Evolutionary conservation across 768 basidiomycete genomes (phyloP), one percentile per base, ranked within the genome.

Genomic region (Kwoniella dendrophila): DNA sequence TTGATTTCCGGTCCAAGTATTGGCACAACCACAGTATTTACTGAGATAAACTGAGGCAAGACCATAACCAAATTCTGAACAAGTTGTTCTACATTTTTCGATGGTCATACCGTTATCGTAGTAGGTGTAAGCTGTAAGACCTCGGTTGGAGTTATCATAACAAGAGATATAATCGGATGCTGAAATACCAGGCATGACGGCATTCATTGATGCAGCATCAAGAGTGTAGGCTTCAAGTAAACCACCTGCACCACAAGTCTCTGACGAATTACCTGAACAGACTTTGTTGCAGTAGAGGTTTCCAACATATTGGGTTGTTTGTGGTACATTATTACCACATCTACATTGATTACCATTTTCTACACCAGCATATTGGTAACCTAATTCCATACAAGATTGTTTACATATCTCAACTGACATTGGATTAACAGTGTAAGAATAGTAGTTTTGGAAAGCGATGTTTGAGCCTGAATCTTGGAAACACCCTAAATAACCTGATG

Each of bases 11-110:
- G 29, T 43, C 54, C 56, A 62, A 7, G 51, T 18, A 58, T 72
- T 68, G 20, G 64, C 68, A 56, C 71, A 72, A 27, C 51, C 66
- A 51, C 71, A 72, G 40, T 63, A 51, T 24, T 66, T 67, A 27
- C 58, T 59, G 24, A 50, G 52, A 47, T 62, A 63, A 43, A 57
- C 57, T 27, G 63, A 66, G 26, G 68, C 64, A 18, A 64, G 49
- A 7, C 57, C 51, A 56, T 68, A 71, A 22, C 62, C 64, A 26
- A 72, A 60, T 40, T 69, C 58, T 11, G 26, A 48, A 52, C 70
- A 72, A 30, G 53, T 58, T 27, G 58, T 51, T 48, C 54, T 51
- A 47, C 70, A 72, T 22, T 62, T 29, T 12, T 53, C 40, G 51
- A 62, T 43, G 30, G 67, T 67, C 59, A 67, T 69, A 11, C 43